Base-by-base conservation (phyloP, 352 stramenopile species). In the Halophytophthora polymorphica region DNA sequence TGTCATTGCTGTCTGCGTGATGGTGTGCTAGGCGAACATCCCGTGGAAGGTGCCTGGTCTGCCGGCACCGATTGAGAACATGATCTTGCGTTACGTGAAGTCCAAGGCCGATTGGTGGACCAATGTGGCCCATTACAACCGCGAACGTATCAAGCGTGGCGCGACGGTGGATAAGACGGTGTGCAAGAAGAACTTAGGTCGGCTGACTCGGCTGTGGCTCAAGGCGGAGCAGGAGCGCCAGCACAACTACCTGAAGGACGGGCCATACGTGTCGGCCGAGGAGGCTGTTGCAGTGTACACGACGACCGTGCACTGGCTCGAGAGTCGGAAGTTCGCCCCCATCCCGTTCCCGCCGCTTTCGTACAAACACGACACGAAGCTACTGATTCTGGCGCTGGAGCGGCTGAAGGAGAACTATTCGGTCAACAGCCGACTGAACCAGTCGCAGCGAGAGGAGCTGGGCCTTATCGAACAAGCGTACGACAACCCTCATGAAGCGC, bases 361-460 rank as follows among this genome's bases (percentile, higher is more conserved):
- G 22, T 99, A 99, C 91, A 99, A 99, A 74, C 97, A 99, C 66
- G 98, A 99, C 61, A 99, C 98, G 5, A 99, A 99, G 73, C 86
- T 99, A 43, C 71, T 99, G 31, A 99, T 99, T 61, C 73, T 99
- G 53, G 97, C 97, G 18, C 69, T 99, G 18, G 98, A 99, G 67
- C 83, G 97, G 12, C 75, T 99, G 35, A 99, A 99, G 71, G 98
- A 99, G 64, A 97, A 95, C 39, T 99, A 99, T 66, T 96, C 94
- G 33, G 81, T 98, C 22, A 98, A 99, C 67, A 98, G 90, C 50
- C 83, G 97, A 38, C 70, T 99, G 39, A 99, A 99, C 64, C 97
- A 98, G 64, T 96, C 85, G 2, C 92, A 98, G 64, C 88, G 97
- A 44, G 97, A 99, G 77, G 97, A 99, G 63, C 78, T 99, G 17